phyloP scores from a whole-genome alignment of 1,284 basidiomycete genomes.

The Earliella scabrosa region DNA sequence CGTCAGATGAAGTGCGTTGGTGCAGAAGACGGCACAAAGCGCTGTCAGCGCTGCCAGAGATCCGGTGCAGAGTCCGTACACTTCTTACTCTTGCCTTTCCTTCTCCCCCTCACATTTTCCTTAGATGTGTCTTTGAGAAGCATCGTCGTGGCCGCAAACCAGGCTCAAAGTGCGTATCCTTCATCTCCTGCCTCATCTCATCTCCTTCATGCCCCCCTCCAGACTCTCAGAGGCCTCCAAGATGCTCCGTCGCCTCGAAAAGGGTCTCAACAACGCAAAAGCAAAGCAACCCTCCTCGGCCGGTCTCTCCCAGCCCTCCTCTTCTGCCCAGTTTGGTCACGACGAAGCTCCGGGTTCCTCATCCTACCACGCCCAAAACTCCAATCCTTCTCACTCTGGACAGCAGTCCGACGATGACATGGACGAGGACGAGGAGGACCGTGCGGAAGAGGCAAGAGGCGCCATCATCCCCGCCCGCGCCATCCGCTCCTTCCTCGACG shows the following conservation, averaged over 20 bases:
- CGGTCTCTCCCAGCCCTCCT: conserved; percentile 34
- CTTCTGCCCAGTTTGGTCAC: conserved; percentile 37
- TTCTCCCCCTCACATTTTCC: conserved; percentile 21
- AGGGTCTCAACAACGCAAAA: conserved; percentile 77
- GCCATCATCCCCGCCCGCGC: conserved; percentile 65
- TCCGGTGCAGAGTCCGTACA: conserved; percentile 67
- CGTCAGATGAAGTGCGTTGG: conserved; percentile 86
- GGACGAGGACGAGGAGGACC: conserved; percentile 65
- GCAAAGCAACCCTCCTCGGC: conserved; percentile 57
- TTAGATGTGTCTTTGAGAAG: conserved; percentile 82
- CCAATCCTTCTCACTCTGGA: conserved; percentile 41
- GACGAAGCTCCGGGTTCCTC: conserved; percentile 32
- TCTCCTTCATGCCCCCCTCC: conserved; percentile 6
- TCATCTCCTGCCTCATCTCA: not conserved
- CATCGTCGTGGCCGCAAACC: conserved; percentile 84
- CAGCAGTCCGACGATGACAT: conserved; percentile 39
- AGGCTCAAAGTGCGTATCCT: conserved; percentile 74
- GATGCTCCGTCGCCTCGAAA: conserved; percentile 83
- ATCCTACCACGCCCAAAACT: conserved; percentile 2
- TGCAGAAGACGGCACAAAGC: conserved; percentile 79
- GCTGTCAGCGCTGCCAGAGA: conserved; percentile 81
- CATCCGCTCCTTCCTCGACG: conserved; percentile 77
- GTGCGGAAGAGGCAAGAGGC: conserved; percentile 55
- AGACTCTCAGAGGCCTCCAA: conserved; percentile 86
- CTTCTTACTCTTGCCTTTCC: conserved; percentile 10